Percentiles rank a stretch among this genome's conserved stretches.
Evolutionary conservation across 1,284 basidiomycete genomes (phyloP).

Genomic region (Cryptococcus depauperatus): DNA sequence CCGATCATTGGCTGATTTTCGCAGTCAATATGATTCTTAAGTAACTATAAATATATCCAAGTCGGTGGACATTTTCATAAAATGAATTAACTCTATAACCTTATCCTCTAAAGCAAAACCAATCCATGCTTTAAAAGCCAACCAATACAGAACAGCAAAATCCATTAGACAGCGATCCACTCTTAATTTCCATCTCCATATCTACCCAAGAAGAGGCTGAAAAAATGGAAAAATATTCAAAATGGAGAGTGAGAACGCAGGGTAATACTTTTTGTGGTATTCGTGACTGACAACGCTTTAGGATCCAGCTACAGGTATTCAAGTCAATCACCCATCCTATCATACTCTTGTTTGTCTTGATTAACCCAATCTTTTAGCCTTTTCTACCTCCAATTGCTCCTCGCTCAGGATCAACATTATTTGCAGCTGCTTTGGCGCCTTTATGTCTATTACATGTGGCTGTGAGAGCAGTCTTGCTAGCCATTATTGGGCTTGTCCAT

Average conservation of each 20-base stretch:
- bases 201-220: too few species aligned
- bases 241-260: conserved; percentile 38
- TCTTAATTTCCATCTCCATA: too few species aligned
- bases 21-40: background rate
- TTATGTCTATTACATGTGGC: conserved; percentile 14
- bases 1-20: background rate
- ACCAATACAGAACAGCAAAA: too few species aligned
- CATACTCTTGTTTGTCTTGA: conserved; percentile 3
- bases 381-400: conserved; percentile 31
- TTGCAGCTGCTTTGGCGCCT: conserved; percentile 15
- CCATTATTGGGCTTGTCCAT: conserved; percentile 21
- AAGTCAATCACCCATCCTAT: conserved; percentile 16
- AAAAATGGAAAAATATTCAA: conserved; percentile 46
- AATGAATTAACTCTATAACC: too few species aligned
- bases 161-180: too few species aligned
- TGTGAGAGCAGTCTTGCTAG: conserved; percentile 17
- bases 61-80: too few species aligned
- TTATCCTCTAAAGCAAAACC: too few species aligned
- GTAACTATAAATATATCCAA: too few species aligned
- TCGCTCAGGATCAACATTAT: conserved; percentile 15
- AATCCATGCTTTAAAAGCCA: too few species aligned
- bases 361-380: conserved; percentile 12
- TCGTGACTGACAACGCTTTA: conserved; percentile 14
- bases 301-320: conserved; percentile 45
- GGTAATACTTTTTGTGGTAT: conserved; percentile 2